These are phyloP conservation scores for Sclerotinia borealis DNA, from an alignment of 2,329 filamentous ascomycete genomes.

Conservation along the genomic window DNA sequence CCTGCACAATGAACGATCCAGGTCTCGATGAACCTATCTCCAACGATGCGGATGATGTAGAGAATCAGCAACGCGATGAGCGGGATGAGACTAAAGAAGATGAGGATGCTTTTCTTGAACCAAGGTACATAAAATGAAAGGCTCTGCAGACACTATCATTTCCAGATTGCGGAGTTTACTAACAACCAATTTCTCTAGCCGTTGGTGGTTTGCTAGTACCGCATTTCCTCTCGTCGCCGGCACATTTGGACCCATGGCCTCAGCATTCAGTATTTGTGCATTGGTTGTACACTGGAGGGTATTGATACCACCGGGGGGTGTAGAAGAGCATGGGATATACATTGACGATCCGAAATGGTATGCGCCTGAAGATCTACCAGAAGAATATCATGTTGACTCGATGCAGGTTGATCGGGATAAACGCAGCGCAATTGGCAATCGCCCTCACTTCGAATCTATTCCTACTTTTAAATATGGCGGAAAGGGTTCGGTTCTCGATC, in stretches of 20 bases:
- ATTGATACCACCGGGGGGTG: slow-evolving; percentile 41
- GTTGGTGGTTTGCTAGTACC: slow-evolving; percentile 58
- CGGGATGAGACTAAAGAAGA: slow-evolving; percentile 24
- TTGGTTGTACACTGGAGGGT: slow-evolving; percentile 76
- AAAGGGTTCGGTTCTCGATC: slow-evolving; percentile 70
- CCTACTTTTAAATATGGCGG: slow-evolving; percentile 81
- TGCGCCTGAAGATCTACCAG: slow-evolving; percentile 14
- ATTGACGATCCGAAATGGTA: slow-evolving; percentile 67
- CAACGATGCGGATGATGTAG: slow-evolving; percentile 26
- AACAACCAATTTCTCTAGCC: slow-evolving; percentile 12
- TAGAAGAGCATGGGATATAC: slow-evolving; percentile 48
- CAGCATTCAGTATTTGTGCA: slow-evolving; percentile 80
- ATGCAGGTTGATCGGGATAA: slow-evolving; percentile 62
- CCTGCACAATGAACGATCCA: slow-evolving; percentile 30
- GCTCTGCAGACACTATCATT: background rate
- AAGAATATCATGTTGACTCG: background rate
- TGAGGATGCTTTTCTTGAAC: slow-evolving; percentile 27
- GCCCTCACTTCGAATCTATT: slow-evolving; percentile 76
- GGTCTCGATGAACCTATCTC: slow-evolving; percentile 29
- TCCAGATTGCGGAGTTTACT: background rate
- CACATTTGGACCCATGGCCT: slow-evolving; percentile 79
- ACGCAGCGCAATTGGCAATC: slow-evolving; percentile 68
- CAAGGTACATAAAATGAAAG: slow-evolving; percentile 17
- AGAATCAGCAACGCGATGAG: slow-evolving; percentile 24
- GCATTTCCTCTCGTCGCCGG: slow-evolving; percentile 75